phyloP scores from a whole-genome alignment of 2,329 filamentous ascomycete species.

The Knufia petricola region DNA sequence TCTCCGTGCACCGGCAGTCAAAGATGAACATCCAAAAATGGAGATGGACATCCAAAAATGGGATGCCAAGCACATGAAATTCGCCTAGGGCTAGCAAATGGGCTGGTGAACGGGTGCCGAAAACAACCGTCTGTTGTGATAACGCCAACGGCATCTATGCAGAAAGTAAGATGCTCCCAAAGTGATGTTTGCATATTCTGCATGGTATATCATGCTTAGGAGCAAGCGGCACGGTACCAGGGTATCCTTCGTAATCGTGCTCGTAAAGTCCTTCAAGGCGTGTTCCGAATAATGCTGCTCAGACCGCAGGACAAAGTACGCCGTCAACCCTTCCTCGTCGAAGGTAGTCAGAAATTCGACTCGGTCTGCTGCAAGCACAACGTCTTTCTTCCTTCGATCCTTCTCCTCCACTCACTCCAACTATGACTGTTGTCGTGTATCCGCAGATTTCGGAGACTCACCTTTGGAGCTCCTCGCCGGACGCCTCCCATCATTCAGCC shows the following conservation, averaged over 20 bases:
- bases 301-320: neutral
- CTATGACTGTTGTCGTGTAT: neutral
- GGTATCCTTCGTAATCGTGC: neutral
- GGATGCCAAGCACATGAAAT: neutral
- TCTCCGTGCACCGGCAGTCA: too few species aligned
- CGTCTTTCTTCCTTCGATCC: neutral
- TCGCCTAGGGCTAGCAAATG: neutral
- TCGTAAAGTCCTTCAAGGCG: neutral
- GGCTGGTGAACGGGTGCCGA: neutral
- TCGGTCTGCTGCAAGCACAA: neutral
- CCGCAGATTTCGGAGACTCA: neutral
- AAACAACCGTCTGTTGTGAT: conserved; percentile 4
- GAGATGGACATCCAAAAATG: too few species aligned
- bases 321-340: neutral
- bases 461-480: neutral
- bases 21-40: too few species aligned
- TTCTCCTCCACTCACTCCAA: neutral
- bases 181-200: conserved; percentile 2
- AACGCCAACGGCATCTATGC: conserved; percentile 6
- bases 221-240: conserved; percentile 1
- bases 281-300: conserved; percentile 1
- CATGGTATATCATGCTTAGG: conserved; percentile 3
- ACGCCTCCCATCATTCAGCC: conserved; percentile 5
- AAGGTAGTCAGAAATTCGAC: neutral
- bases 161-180: conserved; percentile 1